Percentiles rank a stretch among this genome's conserved stretches.
These are phyloP conservation scores for Tephrocybe sp. DNA, from an alignment of 768 basidiomycete species.

Conservation along the genomic window DNA sequence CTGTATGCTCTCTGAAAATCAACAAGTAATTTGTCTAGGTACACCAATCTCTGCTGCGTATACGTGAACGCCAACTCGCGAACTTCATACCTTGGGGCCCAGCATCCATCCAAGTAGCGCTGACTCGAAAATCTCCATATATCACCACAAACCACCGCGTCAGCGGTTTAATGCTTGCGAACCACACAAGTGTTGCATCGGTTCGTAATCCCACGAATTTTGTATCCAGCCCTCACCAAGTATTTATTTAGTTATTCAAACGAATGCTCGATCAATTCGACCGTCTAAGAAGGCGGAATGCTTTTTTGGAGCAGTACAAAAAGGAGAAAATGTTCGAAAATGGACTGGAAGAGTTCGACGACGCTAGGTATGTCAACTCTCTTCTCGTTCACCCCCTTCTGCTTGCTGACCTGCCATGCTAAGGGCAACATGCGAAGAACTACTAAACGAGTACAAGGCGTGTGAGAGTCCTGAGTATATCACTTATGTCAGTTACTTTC, in stretches of 20 bases:
- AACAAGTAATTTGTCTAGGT: constrained; percentile 50
- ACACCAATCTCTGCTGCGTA: constrained; percentile 94
- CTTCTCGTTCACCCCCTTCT: not conserved
- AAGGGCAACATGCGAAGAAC: constrained; percentile 85
- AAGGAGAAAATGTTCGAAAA: constrained; percentile 95
- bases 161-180: constrained; percentile 97
- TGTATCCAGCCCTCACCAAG: not conserved
- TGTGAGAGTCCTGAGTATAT: constrained; percentile 97
- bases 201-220: constrained; percentile 43
- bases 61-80: constrained; percentile 93
- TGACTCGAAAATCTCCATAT: constrained; percentile 90
- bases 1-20: not conserved
- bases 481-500: constrained; percentile 45
- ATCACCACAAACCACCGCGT: constrained; percentile 88
- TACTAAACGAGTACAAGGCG: constrained; percentile 93
- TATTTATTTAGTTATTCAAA: constrained; percentile 74
- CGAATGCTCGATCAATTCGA: constrained; percentile 97
- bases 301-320: constrained; percentile 97
- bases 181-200: constrained; percentile 98
- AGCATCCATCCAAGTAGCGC: constrained; percentile 94
- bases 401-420: constrained; percentile 4
- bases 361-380: constrained; percentile 68
- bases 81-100: constrained; percentile 99
- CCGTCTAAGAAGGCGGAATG: constrained; percentile 80
- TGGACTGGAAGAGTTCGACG: constrained; percentile 93